phyloP scores from a whole-genome alignment of 2,329 filamentous ascomycete genomes.

The Bipolaris sorokiniana region DNA sequence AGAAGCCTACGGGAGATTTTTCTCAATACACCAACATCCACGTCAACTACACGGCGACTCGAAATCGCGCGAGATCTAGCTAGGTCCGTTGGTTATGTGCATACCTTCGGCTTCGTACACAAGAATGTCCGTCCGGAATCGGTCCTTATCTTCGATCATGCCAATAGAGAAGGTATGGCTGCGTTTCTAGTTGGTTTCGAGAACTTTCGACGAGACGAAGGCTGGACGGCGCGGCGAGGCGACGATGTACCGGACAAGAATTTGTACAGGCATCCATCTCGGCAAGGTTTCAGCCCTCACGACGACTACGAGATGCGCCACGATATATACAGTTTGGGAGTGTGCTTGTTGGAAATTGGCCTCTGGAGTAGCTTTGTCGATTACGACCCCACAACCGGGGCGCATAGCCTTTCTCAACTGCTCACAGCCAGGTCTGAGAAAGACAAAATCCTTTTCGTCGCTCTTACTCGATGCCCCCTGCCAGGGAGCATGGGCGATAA shows the following conservation, averaged over 20 bases:
- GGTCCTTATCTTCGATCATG: constrained; percentile 41
- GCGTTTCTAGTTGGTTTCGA: constrained; percentile 57
- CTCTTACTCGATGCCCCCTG: not conserved
- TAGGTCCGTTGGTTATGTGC: constrained; percentile 45
- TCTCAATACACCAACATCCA: not conserved
- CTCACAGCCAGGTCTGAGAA: constrained; percentile 1
- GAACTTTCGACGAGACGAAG: constrained; percentile 47
- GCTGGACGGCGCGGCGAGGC: constrained; percentile 42
- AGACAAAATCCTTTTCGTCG: not conserved
- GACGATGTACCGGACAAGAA: constrained; percentile 54
- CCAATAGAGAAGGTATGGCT: constrained; percentile 3
- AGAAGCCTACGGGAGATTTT: not conserved
- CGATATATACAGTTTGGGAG: constrained; percentile 63
- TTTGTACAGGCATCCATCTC: constrained; percentile 58
- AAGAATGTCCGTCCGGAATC: constrained; percentile 56
- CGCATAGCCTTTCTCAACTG: constrained; percentile 8
- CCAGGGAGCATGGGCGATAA: constrained; percentile 38
- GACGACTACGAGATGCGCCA: constrained; percentile 59
- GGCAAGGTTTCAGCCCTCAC: constrained; percentile 52
- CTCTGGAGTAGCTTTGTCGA: constrained; percentile 53
- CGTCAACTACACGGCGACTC: not conserved
- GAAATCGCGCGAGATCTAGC: not conserved
- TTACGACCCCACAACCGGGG: constrained; percentile 14
- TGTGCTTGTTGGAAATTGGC: constrained; percentile 61
- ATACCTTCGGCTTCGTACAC: constrained; percentile 54